Evolutionary conservation across 1,284 basidiomycete genomes (phyloP).

Genomic region (Cutaneotrichosporon sp.): DNA sequence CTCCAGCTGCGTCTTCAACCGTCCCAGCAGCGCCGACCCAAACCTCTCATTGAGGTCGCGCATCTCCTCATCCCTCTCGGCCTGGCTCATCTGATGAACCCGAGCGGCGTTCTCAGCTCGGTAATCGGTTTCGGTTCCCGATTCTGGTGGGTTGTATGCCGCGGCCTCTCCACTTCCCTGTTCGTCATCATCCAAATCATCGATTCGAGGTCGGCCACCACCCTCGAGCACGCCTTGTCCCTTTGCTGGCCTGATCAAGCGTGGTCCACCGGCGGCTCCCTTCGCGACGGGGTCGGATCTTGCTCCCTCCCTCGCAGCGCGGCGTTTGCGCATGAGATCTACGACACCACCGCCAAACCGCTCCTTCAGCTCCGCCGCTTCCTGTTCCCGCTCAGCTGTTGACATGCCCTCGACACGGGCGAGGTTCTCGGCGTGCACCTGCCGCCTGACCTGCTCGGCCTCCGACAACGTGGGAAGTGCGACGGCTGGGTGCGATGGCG

Average conservation of each 20-base stretch:
- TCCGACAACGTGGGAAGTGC: background rate
- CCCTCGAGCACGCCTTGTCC: background rate
- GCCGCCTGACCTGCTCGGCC: slow-evolving; percentile 9
- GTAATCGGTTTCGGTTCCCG: background rate
- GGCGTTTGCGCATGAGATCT: slow-evolving; percentile 55
- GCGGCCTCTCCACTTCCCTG: background rate
- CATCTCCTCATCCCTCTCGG: slow-evolving; percentile 58
- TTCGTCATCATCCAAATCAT: no score
- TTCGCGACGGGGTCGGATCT: background rate
- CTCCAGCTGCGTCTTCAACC: slow-evolving; percentile 55
- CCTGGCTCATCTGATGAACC: slow-evolving; percentile 57
- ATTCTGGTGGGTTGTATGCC: background rate
- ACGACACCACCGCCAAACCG: slow-evolving; percentile 61
- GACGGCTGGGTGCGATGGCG: no score
- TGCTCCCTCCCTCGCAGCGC: background rate
- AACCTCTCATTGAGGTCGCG: slow-evolving; percentile 63
- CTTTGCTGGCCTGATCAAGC: background rate
- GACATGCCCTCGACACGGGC: slow-evolving; percentile 57
- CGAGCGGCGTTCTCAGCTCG: slow-evolving; percentile 43
- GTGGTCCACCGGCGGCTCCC: background rate
- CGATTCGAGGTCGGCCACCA: background rate
- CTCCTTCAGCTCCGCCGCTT: slow-evolving; percentile 60
- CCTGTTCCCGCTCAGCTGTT: slow-evolving; percentile 57
- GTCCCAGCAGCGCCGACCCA: slow-evolving; percentile 59
- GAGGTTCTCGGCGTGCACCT: slow-evolving; percentile 39